Evolutionary conservation across 768 basidiomycete species (phyloP).

Genomic region (Hericium coralloides): DNA sequence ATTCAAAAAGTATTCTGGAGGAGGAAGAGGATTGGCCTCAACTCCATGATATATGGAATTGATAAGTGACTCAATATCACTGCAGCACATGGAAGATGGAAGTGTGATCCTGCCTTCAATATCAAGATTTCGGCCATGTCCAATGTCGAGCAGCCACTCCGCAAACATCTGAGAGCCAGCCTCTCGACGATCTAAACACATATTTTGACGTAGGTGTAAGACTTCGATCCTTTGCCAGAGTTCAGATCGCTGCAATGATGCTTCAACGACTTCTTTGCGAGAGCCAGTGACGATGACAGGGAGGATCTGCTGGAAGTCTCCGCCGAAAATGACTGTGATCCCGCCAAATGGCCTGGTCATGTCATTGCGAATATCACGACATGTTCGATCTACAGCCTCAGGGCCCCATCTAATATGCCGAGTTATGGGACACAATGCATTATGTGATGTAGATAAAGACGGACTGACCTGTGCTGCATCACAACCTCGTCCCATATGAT

Average conservation of each 20-base stretch:
- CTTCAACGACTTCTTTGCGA: conserved; percentile 28
- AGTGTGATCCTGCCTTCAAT: too few species aligned
- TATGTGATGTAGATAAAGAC: too few species aligned
- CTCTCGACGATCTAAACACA: conserved; percentile 28
- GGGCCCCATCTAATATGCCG: conserved; percentile 12
- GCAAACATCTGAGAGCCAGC: conserved; percentile 24
- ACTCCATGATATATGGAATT: conserved; percentile 19
- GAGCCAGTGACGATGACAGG: conserved; percentile 33
- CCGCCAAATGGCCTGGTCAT: conserved; percentile 31
- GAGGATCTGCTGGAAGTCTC: conserved; percentile 39
- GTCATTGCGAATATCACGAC: conserved; percentile 25
- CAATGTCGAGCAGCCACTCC: conserved; percentile 29
- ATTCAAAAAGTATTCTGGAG: conserved; percentile 26
- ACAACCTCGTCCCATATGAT: conserved; percentile 41
- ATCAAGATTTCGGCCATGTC: conserved; percentile 22
- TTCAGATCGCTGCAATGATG: conserved; percentile 25
- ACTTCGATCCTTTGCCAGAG: conserved; percentile 29
- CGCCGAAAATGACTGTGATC: conserved; percentile 38
- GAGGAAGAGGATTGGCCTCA: conserved; percentile 1
- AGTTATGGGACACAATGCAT: too few species aligned
- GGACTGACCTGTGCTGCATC: conserved; percentile 30
- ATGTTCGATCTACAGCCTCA: conserved; percentile 32
- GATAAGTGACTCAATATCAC: conserved; percentile 18
- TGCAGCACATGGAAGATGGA: conserved; percentile 21
- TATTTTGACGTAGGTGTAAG: conserved; percentile 30